These are phyloP conservation scores for Hypoxylon rubiginosum DNA, from an alignment of 2,329 filamentous ascomycete genomes.

Conservation along the genomic window DNA sequence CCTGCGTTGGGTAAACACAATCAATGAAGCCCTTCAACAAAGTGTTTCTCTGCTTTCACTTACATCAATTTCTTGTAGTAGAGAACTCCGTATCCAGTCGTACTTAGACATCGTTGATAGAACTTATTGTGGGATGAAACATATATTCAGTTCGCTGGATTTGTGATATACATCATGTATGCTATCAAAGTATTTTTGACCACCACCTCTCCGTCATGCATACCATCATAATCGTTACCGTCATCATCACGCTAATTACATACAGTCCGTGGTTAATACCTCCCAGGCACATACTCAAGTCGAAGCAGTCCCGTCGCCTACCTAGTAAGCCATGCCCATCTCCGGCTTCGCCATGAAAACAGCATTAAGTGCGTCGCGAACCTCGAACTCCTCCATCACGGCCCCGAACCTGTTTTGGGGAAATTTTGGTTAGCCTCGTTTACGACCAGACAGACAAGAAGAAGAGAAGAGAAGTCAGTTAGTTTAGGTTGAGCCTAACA, in stretches of 20 bases:
- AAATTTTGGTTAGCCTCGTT: constrained; percentile 37
- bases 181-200: neutral
- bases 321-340: constrained; percentile 44
- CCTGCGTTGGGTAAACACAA: neutral
- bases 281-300: neutral
- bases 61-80: neutral
- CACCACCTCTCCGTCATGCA: constrained; percentile 10
- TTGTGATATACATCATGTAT: constrained; percentile 12
- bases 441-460: neutral
- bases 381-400: constrained; percentile 76
- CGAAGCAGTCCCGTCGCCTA: constrained; percentile 1
- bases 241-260: constrained; percentile 20
- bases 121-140: constrained; percentile 5
- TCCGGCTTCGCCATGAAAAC: constrained; percentile 73
- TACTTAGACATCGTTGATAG: neutral
- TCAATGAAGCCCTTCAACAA: neutral
- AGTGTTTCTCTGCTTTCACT: neutral
- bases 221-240: constrained; percentile 10
- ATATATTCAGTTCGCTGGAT: constrained; percentile 4
- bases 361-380: constrained; percentile 81
- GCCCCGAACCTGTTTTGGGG: constrained; percentile 67
- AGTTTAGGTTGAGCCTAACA: constrained; percentile 53
- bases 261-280: neutral
- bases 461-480: neutral
- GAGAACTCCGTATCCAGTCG: neutral